Evolutionary conservation across 441 rosid species (phyloP).

Genomic region (Populus hybrid): DNA sequence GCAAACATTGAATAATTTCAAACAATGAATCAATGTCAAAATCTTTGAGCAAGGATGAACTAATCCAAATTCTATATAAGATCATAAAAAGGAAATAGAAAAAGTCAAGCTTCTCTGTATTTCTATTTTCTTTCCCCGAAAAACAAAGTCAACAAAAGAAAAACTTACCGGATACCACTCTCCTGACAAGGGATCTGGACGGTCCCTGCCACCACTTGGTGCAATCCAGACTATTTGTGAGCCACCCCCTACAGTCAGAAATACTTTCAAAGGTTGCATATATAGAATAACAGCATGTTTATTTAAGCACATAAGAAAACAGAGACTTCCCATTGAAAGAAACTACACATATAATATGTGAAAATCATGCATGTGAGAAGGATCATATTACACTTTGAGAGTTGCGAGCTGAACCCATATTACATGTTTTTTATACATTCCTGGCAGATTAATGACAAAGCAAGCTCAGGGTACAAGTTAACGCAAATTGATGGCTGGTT

Average conservation of each 20-base stretch:
- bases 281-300: neutral
- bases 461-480: neutral
- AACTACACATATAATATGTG: neutral
- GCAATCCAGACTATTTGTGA: constrained; percentile 89
- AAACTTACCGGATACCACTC: constrained; percentile 88
- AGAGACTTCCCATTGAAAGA: neutral
- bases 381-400: neutral
- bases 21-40: neutral
- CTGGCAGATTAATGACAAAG: neutral
- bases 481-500: neutral
- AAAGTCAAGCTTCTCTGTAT: neutral
- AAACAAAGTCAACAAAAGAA: neutral
- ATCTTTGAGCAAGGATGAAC: neutral
- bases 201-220: constrained; percentile 99
- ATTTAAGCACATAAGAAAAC: constrained; percentile 3
- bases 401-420: neutral
- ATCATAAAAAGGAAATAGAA: neutral
- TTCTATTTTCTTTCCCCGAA: neutral
- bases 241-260: constrained; percentile 62
- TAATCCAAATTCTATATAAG: neutral
- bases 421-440: neutral
- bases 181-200: constrained; percentile 75
- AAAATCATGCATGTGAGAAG: neutral
- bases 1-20: neutral
- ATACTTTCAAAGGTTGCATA: constrained; percentile 9